Conservation (phyloP, 2,329 filamentous ascomycete species). For the Venturiaceae sp. region DNA sequence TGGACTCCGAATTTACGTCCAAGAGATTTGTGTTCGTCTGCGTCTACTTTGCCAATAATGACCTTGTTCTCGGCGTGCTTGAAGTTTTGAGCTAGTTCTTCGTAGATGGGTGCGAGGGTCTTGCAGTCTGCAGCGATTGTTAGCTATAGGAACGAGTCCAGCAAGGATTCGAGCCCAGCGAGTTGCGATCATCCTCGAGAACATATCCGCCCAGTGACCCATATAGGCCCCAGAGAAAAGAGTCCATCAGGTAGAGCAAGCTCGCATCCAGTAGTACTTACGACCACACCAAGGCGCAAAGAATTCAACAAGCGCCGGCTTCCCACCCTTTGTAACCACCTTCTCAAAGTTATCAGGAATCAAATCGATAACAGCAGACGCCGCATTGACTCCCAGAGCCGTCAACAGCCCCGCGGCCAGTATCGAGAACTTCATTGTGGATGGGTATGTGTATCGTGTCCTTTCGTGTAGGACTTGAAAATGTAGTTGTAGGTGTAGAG, state of each 20-base stretch:
- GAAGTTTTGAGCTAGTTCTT: conserved; percentile 73
- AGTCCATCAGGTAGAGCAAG: no score
- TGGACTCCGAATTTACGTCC: conserved; percentile 81
- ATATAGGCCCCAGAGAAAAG: no score
- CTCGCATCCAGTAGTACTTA: not conserved
- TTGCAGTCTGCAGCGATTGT: conserved; percentile 61
- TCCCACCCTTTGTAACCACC: conserved; percentile 80
- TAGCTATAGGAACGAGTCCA: not conserved
- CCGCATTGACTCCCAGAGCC: conserved; percentile 32
- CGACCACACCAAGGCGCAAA: conserved; percentile 96
- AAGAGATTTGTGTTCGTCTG: conserved; percentile 75
- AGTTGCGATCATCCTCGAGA: no score
- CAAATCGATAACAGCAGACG: conserved; percentile 82
- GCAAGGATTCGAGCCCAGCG: no score
- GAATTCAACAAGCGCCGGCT: conserved; percentile 94
- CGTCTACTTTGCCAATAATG: conserved; percentile 91
- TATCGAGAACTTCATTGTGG: not conserved
- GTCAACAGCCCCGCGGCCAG: not conserved
- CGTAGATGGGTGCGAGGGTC: conserved; percentile 87
- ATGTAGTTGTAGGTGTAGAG: not conserved
- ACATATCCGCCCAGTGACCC: no score
- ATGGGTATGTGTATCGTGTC: not conserved
- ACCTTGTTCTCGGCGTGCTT: conserved; percentile 66
- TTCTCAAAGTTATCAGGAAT: conserved; percentile 86
- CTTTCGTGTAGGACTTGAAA: not conserved